Evolutionary conservation across 192 early-diverging fungal species (phyloP).

Genomic region (Spizellomyces punctatus): DNA sequence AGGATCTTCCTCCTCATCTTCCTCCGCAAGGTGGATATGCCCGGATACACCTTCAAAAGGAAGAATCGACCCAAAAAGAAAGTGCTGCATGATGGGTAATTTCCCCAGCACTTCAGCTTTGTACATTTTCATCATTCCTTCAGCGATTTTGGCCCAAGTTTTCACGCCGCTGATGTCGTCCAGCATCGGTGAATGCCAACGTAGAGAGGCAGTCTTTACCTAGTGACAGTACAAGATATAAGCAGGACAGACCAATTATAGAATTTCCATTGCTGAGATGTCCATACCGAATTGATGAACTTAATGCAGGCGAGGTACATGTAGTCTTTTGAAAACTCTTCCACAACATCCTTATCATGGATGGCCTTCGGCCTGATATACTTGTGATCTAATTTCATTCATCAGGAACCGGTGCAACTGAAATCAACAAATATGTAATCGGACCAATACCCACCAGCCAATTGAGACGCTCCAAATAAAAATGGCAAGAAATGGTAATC

Average conservation of each 20-base stretch:
- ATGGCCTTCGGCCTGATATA: conserved; percentile 93
- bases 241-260: background rate
- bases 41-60: conserved; percentile 67
- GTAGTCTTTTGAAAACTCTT: conserved; percentile 87
- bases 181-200: conserved; percentile 92
- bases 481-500: conserved; percentile 98
- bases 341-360: conserved; percentile 84
- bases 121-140: conserved; percentile 95
- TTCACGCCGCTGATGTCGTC: conserved; percentile 90
- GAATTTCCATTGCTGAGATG: background rate
- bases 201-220: conserved; percentile 46
- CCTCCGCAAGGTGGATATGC: conserved; percentile 40
- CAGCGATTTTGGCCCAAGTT: conserved; percentile 88
- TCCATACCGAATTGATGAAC: conserved; percentile 83
- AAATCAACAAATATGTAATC: conserved; percentile 31
- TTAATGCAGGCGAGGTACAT: conserved; percentile 95
- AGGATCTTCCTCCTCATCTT: conserved; percentile 9
- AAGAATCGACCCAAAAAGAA: conserved; percentile 84
- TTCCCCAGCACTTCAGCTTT: conserved; percentile 81
- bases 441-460: conserved; percentile 43
- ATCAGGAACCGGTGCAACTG: too few relatives aligned
- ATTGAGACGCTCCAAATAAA: conserved; percentile 86
- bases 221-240: background rate
- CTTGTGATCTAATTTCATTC: conserved; percentile 67
- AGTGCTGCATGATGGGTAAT: conserved; percentile 96